A percentile compares a stretch with the other conserved stretches of the same genome.
Evolutionary conservation across 345 rosid species (phyloP).

Genomic region (Aegle marmelos): DNA sequence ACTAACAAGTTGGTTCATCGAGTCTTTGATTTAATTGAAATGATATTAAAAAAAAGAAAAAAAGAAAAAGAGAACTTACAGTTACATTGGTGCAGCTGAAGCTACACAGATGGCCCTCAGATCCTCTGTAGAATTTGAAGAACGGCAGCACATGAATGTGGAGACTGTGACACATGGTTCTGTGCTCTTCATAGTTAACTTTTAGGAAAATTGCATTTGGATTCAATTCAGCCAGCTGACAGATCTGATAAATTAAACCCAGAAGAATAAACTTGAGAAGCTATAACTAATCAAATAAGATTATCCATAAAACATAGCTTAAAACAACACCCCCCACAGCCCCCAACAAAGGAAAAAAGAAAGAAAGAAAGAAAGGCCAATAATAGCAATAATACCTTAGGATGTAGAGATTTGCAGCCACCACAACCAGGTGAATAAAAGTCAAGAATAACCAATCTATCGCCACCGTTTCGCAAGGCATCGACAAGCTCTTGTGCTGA

Average conservation of each 20-base stretch:
- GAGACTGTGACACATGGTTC: constrained; percentile 59
- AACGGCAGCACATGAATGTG: constrained; percentile 73
- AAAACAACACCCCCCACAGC: too few relatives aligned
- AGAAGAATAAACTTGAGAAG: background rate
- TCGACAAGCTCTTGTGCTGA: constrained; percentile 64
- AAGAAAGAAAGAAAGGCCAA: too few relatives aligned
- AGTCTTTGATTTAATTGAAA: background rate
- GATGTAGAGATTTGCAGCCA: constrained; percentile 83
- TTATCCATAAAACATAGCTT: background rate
- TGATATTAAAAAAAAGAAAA: background rate
- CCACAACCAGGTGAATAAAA: constrained; percentile 88
- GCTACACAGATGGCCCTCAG: constrained; percentile 66
- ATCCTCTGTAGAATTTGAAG: constrained; percentile 73
- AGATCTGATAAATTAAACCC: constrained; percentile 38
- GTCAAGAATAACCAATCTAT: constrained; percentile 55
- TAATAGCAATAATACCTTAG: constrained; percentile 41
- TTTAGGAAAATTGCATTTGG: constrained; percentile 57
- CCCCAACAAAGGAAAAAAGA: too few relatives aligned
- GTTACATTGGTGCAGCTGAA: constrained; percentile 73
- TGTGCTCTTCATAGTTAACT: constrained; percentile 71
- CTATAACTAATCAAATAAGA: background rate
- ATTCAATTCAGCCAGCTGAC: constrained; percentile 72
- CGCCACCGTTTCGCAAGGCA: constrained; percentile 53
- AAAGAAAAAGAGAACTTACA: constrained; percentile 23
- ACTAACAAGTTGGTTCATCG: background rate